Base-by-base conservation (phyloP, 2,329 filamentous ascomycete genomes). In the Didymosphaeria variabile region DNA sequence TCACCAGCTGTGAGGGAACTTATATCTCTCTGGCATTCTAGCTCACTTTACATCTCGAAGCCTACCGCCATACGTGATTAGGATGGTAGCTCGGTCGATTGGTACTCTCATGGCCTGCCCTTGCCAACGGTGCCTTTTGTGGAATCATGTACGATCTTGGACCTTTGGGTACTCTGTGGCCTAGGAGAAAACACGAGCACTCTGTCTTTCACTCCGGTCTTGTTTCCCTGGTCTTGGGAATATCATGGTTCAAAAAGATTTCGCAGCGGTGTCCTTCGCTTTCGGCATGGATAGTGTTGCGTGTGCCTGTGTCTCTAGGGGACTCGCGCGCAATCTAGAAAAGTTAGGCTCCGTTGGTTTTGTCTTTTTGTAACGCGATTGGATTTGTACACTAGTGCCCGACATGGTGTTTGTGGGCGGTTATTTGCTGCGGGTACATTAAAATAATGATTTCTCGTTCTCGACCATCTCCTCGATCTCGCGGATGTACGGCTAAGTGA, bases 301-400 rank as follows among this genome's bases (percentile, higher is more conserved):
- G 13, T 17, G 9, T 51, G 17, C n/a, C 5, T 51, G 15, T 13
- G 26, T 29, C 26, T 34, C 17, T 23, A 3, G 47, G 2, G 15
- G 29, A 10, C 29, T 6, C 17, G 3, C 26, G 17, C 17, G 31
- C 26, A 46, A 6, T 6, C 32, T 36, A 17, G 21, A 19, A 38
- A 55, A 45, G 42, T 47, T 31, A 21, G 29, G 29, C 29, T 32
- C 31, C n/a, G 9, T 19, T 46, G 10, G 12, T 42, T 44, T 31
- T 46, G 42, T 55, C 15, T 36, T 55, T 29, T 23, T 36, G 8
- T n/a, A 23, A 36, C 45, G 34, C 23, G 52, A 55, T n/a, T 23
- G 44, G 51, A 15, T 55, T 46, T 46, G 26, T 55, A 55, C 53
- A 46, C 31, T 55, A 55, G 42, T 36, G 19, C 29, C 19, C 19